These are phyloP conservation scores for Trichoderma citrinoviride DNA, from an alignment of 2,329 filamentous ascomycete genomes.

Conservation along the genomic window DNA sequence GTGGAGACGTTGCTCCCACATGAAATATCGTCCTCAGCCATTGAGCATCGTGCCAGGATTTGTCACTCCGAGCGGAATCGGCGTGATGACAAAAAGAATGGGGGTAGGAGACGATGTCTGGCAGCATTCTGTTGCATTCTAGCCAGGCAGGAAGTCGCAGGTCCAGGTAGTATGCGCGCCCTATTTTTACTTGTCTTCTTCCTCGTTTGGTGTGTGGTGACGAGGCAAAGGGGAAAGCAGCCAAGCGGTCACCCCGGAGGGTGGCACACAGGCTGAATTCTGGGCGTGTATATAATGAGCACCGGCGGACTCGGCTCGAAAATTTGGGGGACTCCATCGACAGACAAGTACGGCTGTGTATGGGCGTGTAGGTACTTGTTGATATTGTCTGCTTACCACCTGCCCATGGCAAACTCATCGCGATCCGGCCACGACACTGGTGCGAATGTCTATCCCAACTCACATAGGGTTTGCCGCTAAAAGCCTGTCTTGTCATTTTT, in stretches of 20 bases:
- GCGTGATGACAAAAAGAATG: background rate
- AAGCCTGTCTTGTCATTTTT: conserved; percentile 10
- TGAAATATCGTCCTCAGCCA: background rate
- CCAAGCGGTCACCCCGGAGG: conserved; percentile 14
- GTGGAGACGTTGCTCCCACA: conserved; percentile 10
- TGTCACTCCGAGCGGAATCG: conserved; percentile 1
- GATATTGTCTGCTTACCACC: conserved; percentile 17
- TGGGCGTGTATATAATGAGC: conserved; percentile 20
- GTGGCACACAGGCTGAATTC: background rate
- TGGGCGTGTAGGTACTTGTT: conserved; percentile 10
- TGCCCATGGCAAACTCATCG: background rate
- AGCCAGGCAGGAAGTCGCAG: background rate
- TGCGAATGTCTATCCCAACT: background rate
- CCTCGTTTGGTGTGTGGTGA: background rate
- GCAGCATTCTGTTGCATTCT: background rate
- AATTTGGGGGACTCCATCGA: background rate
- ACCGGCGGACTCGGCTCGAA: conserved; percentile 11
- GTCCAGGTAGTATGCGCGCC: background rate
- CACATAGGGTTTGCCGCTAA: conserved; percentile 14
- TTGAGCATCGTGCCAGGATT: background rate
- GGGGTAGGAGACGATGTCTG: background rate
- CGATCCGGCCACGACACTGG: background rate
- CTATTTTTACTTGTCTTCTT: background rate
- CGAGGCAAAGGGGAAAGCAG: conserved; percentile 7
- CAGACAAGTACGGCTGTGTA: conserved; percentile 10